Evolutionary conservation across 164 flowering plant species (phyloP).

Genomic region (Berberis vulgaris): DNA sequence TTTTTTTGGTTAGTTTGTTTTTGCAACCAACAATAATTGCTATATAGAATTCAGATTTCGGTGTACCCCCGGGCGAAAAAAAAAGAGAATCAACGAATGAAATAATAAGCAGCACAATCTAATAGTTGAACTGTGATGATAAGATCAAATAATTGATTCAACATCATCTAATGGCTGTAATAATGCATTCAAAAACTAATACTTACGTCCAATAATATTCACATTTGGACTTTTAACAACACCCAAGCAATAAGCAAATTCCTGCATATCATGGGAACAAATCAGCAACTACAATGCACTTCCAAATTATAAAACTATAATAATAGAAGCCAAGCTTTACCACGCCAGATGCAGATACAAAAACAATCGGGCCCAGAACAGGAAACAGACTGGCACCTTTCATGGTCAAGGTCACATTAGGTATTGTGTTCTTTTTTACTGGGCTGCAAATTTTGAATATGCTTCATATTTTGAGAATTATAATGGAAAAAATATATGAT

Average conservation of each 20-base stretch:
- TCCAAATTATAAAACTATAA: background rate
- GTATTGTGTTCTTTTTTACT: conserved; percentile 9
- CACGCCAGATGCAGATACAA: conserved; percentile 7
- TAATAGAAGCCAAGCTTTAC: conserved; percentile 19
- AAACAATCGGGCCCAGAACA: conserved; percentile 18
- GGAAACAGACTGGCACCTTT: conserved; percentile 24
- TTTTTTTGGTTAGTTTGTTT: background rate
- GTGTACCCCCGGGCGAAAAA: background rate
- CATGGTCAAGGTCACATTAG: conserved; percentile 24
- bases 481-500: background rate
- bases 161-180: background rate
- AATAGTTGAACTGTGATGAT: background rate
- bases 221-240: conserved; percentile 55
- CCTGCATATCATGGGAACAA: conserved; percentile 26
- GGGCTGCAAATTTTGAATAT: conserved; percentile 27
- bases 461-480: background rate
- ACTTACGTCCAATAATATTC: conserved; percentile 89
- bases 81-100: background rate
- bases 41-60: no score
- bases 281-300: background rate
- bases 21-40: background rate
- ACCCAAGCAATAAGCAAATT: conserved; percentile 46
- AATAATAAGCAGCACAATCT: background rate
- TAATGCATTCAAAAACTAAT: conserved; percentile 1
- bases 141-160: no score